phyloP scores from a whole-genome alignment of 306 rosid species.

The Benincasa hispida region DNA sequence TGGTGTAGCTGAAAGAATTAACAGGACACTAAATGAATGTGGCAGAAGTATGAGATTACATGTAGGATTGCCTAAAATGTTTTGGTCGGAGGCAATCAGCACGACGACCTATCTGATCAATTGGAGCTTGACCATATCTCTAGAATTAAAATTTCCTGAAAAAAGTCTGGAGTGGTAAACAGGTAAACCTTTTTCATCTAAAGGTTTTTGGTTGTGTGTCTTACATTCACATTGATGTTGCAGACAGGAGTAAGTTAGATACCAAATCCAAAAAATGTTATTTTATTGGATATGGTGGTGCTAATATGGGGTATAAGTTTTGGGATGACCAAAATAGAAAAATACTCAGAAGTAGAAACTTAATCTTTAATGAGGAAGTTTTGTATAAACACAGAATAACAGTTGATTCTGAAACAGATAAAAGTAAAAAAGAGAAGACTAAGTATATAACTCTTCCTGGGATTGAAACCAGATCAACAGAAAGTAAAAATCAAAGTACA shows the following conservation, averaged over 20 bases:
- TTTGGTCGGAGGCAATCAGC: neutral
- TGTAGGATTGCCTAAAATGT: neutral
- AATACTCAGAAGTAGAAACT: neutral
- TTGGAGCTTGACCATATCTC: too few species aligned
- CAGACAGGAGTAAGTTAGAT: neutral
- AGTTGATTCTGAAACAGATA: neutral
- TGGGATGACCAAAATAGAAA: neutral
- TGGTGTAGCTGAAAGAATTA: too few species aligned
- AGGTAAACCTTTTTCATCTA: too few species aligned
- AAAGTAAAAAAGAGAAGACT: neutral
- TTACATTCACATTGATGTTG: too few species aligned
- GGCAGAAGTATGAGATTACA: neutral
- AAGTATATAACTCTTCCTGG: neutral
- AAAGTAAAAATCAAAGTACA: neutral
- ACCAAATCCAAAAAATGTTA: neutral
- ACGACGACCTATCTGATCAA: too few species aligned
- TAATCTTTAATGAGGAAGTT: neutral
- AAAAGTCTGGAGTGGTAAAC: too few species aligned
- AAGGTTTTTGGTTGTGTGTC: too few species aligned
- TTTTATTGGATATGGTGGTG: neutral
- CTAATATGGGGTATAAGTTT: too few species aligned
- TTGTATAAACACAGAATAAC: neutral
- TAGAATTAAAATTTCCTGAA: too few species aligned
- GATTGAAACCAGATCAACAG: neutral
- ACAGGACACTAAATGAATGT: neutral